Percentiles rank a stretch among this genome's conserved stretches.
Conservation (phyloP, 306 rosid genomes). For the Trifolium pratense region DNA sequence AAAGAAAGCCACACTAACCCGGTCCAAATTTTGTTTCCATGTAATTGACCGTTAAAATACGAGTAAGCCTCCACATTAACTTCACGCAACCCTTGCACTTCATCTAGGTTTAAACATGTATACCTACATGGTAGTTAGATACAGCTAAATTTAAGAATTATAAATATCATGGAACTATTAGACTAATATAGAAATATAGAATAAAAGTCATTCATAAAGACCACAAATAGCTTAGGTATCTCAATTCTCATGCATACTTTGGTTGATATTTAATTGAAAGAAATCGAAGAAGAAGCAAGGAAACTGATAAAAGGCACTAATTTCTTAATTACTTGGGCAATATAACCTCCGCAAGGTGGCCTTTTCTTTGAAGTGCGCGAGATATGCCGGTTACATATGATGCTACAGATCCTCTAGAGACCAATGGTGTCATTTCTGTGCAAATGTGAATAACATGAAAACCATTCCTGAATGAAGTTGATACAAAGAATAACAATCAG, state of each 20-base stretch:
- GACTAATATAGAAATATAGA: too few relatives aligned
- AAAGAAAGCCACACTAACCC: constrained; percentile 63
- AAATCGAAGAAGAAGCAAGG: constrained; percentile 17
- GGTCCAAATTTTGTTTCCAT: constrained; percentile 80
- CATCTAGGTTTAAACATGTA: constrained; percentile 64
- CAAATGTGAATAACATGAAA: constrained; percentile 86
- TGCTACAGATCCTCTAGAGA: constrained; percentile 72
- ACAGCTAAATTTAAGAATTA: constrained; percentile 37
- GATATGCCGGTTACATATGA: constrained; percentile 89
- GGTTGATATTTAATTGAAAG: constrained; percentile 26
- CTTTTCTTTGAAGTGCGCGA: constrained; percentile 84
- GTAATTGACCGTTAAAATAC: constrained; percentile 82
- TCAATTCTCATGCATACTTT: constrained; percentile 13
- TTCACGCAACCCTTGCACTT: constrained; percentile 74
- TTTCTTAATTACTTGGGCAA: constrained; percentile 76
- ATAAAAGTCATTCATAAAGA: neutral
- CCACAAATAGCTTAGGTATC: constrained; percentile 31
- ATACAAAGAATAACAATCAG: constrained; percentile 42
- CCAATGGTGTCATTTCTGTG: constrained; percentile 86
- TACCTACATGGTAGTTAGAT: constrained; percentile 55
- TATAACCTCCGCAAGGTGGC: constrained; percentile 88
- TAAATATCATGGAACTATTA: constrained; percentile 14
- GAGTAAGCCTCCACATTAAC: constrained; percentile 66
- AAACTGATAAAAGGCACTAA: constrained; percentile 18
- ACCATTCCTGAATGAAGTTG: constrained; percentile 65